These are phyloP conservation scores for Prunus salicina DNA, from an alignment of 306 rosid species.

Conservation along the genomic window DNA sequence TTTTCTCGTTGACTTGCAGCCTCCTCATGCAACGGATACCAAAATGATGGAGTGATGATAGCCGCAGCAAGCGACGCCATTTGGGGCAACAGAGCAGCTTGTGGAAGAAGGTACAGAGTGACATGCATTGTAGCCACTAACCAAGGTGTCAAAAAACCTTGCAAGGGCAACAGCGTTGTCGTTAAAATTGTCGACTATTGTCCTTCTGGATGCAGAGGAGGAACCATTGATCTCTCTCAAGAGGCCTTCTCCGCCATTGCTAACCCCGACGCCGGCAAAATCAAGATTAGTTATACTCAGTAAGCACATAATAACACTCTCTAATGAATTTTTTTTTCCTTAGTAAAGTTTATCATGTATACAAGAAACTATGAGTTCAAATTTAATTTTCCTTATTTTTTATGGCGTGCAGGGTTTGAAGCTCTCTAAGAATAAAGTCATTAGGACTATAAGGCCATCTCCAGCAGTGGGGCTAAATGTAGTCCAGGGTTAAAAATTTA, in stretches of 20 bases:
- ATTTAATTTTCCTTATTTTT: no score
- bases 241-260: constrained; percentile 23
- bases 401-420: background rate
- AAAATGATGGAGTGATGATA: constrained; percentile 9
- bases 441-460: no score
- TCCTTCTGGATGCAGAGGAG: constrained; percentile 14
- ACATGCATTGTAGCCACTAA: constrained; percentile 16
- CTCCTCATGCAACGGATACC: background rate
- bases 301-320: background rate
- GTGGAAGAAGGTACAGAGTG: constrained; percentile 7
- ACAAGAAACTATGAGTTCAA: no score
- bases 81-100: constrained; percentile 8
- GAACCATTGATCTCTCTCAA: constrained; percentile 25
- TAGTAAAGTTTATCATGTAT: no score
- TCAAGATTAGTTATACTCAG: constrained; percentile 10
- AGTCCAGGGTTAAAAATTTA: no score
- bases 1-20: background rate
- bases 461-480: no score
- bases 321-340: no score
- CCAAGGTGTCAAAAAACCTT: constrained; percentile 13
- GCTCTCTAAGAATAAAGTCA: background rate
- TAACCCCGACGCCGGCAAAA: constrained; percentile 25
- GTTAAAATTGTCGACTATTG: constrained; percentile 28
- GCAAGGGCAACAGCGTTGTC: constrained; percentile 6
- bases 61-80: constrained; percentile 14